phyloP scores from a whole-genome alignment of 2,329 filamentous ascomycete species.

The Penicillium nordicum region DNA sequence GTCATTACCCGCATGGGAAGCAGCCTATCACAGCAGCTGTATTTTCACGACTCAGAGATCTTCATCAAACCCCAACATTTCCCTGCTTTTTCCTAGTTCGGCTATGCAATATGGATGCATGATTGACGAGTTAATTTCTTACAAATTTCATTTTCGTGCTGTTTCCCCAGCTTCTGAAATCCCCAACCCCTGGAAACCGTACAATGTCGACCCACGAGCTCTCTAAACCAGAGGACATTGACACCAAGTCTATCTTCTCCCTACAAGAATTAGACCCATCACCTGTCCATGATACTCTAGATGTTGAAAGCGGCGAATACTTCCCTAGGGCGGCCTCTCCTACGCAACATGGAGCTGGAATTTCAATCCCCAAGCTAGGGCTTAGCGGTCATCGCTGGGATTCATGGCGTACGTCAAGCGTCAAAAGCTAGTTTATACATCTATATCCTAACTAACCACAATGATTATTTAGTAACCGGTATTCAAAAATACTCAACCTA shows the following conservation, averaged over 20 bases:
- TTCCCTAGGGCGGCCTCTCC: constrained; percentile 26
- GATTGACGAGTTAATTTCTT: constrained; percentile 10
- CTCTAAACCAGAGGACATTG: constrained; percentile 28
- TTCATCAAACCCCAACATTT: constrained; percentile 12
- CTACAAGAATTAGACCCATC: constrained; percentile 77
- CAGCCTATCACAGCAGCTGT: constrained; percentile 15
- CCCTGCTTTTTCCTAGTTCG: constrained; percentile 9
- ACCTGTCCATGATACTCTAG: constrained; percentile 62
- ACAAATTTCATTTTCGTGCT: constrained; percentile 9
- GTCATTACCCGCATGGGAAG: background rate
- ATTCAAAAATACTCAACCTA: constrained; percentile 89
- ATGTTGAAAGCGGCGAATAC: constrained; percentile 52
- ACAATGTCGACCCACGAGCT: constrained; percentile 17
- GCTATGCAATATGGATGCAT: constrained; percentile 3
- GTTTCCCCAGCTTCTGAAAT: background rate
- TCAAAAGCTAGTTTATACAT: background rate
- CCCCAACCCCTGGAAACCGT: background rate
- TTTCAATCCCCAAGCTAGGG: constrained; percentile 40
- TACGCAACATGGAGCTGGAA: constrained; percentile 12
- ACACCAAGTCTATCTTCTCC: constrained; percentile 55
- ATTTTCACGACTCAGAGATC: constrained; percentile 14
- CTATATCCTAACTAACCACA: background rate
- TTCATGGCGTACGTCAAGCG: constrained; percentile 65
- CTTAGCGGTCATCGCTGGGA: constrained; percentile 68
- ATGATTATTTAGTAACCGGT: constrained; percentile 56